Conservation (phyloP, 371 early-diverging fungal species). For the Haplosporangium sp. region DNA sequence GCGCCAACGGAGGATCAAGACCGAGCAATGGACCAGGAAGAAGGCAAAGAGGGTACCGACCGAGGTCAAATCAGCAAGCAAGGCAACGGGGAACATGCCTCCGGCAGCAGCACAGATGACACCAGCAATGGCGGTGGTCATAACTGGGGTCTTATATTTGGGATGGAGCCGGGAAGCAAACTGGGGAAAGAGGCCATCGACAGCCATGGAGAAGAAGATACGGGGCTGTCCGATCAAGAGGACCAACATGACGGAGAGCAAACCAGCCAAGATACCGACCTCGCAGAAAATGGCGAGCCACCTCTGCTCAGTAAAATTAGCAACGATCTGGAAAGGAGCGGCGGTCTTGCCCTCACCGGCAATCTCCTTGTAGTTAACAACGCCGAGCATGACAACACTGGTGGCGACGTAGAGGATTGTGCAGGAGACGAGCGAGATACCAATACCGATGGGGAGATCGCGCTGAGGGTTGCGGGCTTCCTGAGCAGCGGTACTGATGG, state of each 20-base stretch:
- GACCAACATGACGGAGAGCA: constrained; percentile 82
- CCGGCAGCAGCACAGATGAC: constrained; percentile 75
- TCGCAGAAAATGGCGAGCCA: constrained; percentile 81
- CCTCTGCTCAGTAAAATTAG: constrained; percentile 59
- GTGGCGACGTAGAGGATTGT: constrained; percentile 79
- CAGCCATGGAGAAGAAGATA: constrained; percentile 88
- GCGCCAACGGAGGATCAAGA: constrained; percentile 77
- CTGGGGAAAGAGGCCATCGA: constrained; percentile 84
- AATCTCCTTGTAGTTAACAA: constrained; percentile 71
- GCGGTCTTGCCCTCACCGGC: constrained; percentile 17
- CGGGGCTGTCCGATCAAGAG: constrained; percentile 87
- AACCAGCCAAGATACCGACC: constrained; percentile 82
- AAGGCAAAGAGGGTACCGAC: constrained; percentile 90
- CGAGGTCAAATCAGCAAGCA: constrained; percentile 87
- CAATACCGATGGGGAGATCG: constrained; percentile 90
- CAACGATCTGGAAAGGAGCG: constrained; percentile 75
- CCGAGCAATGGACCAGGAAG: constrained; percentile 82
- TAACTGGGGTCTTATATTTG: constrained; percentile 71
- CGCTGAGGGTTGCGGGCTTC: constrained; percentile 85
- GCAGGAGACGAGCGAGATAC: constrained; percentile 79
- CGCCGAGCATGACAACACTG: constrained; percentile 80
- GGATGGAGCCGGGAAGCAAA: constrained; percentile 73
- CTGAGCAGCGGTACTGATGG: constrained; percentile 88
- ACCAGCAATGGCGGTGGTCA: constrained; percentile 79
- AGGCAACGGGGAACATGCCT: constrained; percentile 83